phyloP scores from a whole-genome alignment of 1,139 yeast genomes.

The Sugiyamaella castrensis region DNA sequence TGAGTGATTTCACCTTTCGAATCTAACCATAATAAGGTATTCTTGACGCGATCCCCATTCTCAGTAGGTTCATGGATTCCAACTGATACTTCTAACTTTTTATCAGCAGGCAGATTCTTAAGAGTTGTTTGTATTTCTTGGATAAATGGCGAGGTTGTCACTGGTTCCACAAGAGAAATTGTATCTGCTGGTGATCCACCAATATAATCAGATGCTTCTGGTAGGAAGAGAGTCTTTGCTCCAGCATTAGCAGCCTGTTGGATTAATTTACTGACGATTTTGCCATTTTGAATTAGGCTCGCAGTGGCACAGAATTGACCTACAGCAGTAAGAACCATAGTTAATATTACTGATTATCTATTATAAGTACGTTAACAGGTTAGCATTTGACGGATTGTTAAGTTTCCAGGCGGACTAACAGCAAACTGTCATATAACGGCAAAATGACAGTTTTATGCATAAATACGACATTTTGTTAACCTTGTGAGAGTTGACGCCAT shows the following conservation, averaged over 20 bases:
- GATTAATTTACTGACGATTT: conserved; percentile 55
- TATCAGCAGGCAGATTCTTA: conserved; percentile 36
- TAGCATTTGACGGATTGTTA: too few species aligned
- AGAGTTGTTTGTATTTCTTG: conserved; percentile 50
- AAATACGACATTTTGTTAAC: too few species aligned
- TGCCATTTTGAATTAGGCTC: conserved; percentile 56
- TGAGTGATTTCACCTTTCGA: conserved; percentile 60
- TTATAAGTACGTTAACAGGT: background rate
- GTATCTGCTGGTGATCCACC: conserved; percentile 70
- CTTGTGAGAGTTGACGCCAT: too few species aligned
- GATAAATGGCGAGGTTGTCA: conserved; percentile 49
- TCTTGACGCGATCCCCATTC: conserved; percentile 49
- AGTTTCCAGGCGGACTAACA: too few species aligned
- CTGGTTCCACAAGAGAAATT: conserved; percentile 51
- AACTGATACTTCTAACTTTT: conserved; percentile 48
- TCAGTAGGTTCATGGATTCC: conserved; percentile 81
- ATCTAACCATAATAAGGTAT: conserved; percentile 69
- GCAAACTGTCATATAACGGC: too few species aligned
- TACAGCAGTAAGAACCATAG: conserved; percentile 66
- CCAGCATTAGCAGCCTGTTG: conserved; percentile 56
- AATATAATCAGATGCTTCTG: conserved; percentile 91
- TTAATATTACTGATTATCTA: background rate
- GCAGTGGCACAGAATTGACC: conserved; percentile 85
- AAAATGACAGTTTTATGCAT: too few species aligned
- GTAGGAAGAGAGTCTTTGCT: conserved; percentile 71